A percentile compares a stretch with the other conserved stretches of the same genome.
Conservation (phyloP, 2,329 filamentous ascomycete genomes). For the Metarhizium humberi region DNA sequence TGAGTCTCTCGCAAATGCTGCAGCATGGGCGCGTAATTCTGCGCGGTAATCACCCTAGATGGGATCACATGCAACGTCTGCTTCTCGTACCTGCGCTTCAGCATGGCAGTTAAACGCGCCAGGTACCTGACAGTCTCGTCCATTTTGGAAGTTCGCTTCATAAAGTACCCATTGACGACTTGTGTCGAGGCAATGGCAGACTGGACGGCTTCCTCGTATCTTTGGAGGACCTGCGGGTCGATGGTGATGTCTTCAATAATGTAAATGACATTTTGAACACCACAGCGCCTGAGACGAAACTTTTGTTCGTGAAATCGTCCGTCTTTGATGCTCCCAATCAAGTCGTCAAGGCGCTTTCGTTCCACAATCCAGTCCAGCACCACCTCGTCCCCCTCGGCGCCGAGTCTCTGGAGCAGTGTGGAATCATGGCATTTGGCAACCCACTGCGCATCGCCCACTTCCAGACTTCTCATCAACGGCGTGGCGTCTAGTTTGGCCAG, state of each 20-base stretch:
- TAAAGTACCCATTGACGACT: slow-evolving; percentile 69
- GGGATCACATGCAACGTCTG: slow-evolving; percentile 55
- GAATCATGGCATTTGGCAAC: slow-evolving; percentile 62
- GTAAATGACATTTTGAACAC: slow-evolving; percentile 69
- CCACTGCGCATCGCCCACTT: slow-evolving; percentile 72
- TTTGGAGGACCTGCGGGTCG: slow-evolving; percentile 40
- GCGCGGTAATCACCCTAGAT: slow-evolving; percentile 49
- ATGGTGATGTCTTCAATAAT: slow-evolving; percentile 66
- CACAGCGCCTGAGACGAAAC: slow-evolving; percentile 63
- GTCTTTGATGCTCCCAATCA: slow-evolving; percentile 74
- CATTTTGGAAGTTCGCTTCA: slow-evolving; percentile 66
- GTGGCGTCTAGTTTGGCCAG: slow-evolving; percentile 56
- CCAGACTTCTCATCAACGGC: slow-evolving; percentile 58
- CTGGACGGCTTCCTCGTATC: slow-evolving; percentile 57
- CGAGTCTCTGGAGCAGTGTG: slow-evolving; percentile 42
- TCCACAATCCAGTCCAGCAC: slow-evolving; percentile 76
- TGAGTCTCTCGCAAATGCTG: slow-evolving; percentile 46
- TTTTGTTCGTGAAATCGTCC: slow-evolving; percentile 80
- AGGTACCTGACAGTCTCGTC: slow-evolving; percentile 74
- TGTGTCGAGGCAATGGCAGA: slow-evolving; percentile 70
- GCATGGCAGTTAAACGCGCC: slow-evolving; percentile 57
- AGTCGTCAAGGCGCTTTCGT: slow-evolving; percentile 69
- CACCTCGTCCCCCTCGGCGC: slow-evolving; percentile 57
- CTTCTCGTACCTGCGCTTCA: slow-evolving; percentile 55
- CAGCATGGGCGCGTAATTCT: slow-evolving; percentile 58